phyloP scores from a whole-genome alignment of 106 monocot species.

The Narthecium ossifragum region DNA sequence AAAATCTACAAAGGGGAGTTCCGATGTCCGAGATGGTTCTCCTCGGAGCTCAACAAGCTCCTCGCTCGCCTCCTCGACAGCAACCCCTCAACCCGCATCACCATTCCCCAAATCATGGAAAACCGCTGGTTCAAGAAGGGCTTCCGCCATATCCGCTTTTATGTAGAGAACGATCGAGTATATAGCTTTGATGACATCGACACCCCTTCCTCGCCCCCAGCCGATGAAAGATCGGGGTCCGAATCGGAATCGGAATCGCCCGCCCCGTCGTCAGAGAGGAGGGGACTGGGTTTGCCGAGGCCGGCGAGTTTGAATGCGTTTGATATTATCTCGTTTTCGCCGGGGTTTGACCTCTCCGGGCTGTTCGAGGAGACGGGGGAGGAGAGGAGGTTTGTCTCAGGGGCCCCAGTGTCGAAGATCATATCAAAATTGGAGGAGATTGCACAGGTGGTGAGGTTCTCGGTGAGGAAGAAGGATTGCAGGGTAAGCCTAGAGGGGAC shows the following conservation, averaged over 20 bases:
- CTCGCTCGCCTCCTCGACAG: conserved; percentile 26
- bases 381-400: conserved; percentile 20
- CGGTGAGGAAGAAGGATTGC: conserved; percentile 25
- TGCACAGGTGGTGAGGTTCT: conserved; percentile 17
- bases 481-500: conserved; percentile 22
- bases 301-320: conserved; percentile 26
- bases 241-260: conserved; percentile 14
- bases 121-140: conserved; percentile 34
- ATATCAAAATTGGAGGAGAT: conserved; percentile 30
- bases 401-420: conserved; percentile 16
- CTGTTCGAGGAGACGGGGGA: conserved; percentile 27
- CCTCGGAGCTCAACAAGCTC: conserved; percentile 10
- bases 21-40: conserved; percentile 35
- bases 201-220: not conserved
- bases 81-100: conserved; percentile 33
- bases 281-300: conserved; percentile 13
- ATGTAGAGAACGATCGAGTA: conserved; percentile 16
- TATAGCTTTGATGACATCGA: conserved; percentile 9
- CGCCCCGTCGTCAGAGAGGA: not conserved
- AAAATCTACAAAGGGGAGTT: conserved; percentile 37
- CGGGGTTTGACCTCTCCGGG: conserved; percentile 21
- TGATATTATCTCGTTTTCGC: conserved; percentile 27
- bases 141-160: conserved; percentile 16
- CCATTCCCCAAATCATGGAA: conserved; percentile 40
- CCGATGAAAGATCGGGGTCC: conserved; percentile 7